A percentile compares a stretch with the other conserved stretches of the same genome.
Evolutionary conservation across 768 basidiomycete species (phyloP).

Genomic region (Harrya chromipes): DNA sequence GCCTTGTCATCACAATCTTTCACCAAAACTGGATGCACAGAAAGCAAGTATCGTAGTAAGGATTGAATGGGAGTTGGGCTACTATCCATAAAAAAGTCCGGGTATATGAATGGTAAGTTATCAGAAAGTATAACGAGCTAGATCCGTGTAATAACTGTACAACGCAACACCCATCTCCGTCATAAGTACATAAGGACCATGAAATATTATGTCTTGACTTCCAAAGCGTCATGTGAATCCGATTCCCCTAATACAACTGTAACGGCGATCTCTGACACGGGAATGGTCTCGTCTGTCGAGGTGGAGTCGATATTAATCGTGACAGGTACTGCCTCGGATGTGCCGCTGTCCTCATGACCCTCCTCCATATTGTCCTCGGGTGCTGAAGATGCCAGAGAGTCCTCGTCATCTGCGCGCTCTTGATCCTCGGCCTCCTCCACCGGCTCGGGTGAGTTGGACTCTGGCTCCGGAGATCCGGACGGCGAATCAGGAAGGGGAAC

Average conservation of each 20-base stretch:
- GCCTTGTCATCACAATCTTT: too few species aligned
- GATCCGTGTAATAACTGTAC: conserved; percentile 7
- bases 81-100: conserved; percentile 19
- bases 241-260: conserved; percentile 2
- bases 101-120: conserved; percentile 23
- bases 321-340: conserved; percentile 3
- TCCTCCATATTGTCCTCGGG: conserved; percentile 5
- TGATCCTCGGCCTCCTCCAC: conserved; percentile 13
- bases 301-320: background rate
- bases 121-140: conserved; percentile 6
- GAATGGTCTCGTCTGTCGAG: conserved; percentile 5
- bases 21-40: too few species aligned
- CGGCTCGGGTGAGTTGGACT: conserved; percentile 5
- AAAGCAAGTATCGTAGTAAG: background rate
- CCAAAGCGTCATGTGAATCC: conserved; percentile 11
- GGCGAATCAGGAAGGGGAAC: conserved; percentile 41
- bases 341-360: background rate
- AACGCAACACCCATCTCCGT: conserved; percentile 1
- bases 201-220: conserved; percentile 17
- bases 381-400: conserved; percentile 26
- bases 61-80: conserved; percentile 6
- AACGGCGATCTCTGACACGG: background rate
- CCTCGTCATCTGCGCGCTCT: conserved; percentile 9
- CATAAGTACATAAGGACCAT: conserved; percentile 23
- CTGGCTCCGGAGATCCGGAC: conserved; percentile 21